Evolutionary conservation across 208 protist species (phyloP).

Genomic region (Kentomonas sorsogonicus): DNA sequence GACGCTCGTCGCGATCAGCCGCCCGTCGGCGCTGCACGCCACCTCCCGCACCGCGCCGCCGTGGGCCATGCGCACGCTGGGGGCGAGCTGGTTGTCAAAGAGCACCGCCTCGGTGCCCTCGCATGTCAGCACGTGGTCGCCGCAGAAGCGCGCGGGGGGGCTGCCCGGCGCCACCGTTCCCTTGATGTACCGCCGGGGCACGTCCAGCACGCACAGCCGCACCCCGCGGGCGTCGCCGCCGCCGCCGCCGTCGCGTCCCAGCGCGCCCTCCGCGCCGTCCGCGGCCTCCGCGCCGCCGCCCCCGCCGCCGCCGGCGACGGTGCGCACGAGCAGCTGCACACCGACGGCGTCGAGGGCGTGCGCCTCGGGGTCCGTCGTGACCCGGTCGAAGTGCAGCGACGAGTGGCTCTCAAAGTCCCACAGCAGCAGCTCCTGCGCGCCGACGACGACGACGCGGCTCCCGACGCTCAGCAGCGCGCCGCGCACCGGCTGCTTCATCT

Average conservation of each 20-base stretch:
- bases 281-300: too few species aligned
- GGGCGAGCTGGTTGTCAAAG: constrained; percentile 32
- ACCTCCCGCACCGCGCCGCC: constrained; percentile 42
- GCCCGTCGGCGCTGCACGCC: constrained; percentile 50
- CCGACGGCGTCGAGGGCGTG: constrained; percentile 46
- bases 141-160: constrained; percentile 54
- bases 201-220: constrained; percentile 46
- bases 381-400: constrained; percentile 41
- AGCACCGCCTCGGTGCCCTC: constrained; percentile 39
- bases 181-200: constrained; percentile 17
- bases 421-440: constrained; percentile 39
- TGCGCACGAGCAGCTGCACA: constrained; percentile 37
- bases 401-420: constrained; percentile 73
- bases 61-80: constrained; percentile 37
- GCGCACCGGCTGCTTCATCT: constrained; percentile 40
- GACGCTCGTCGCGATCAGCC: constrained; percentile 57
- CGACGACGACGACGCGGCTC: constrained; percentile 62
- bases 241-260: too few species aligned
- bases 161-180: constrained; percentile 21
- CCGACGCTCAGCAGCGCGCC: constrained; percentile 55
- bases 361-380: constrained; percentile 23
- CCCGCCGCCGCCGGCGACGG: constrained; percentile 19
- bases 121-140: constrained; percentile 42
- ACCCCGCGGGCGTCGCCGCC: too few species aligned
- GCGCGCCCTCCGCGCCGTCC: too few species aligned